Percentiles rank a stretch among this genome's conserved stretches.
Evolutionary conservation across 2,329 filamentous ascomycete species (phyloP).

Genomic region (Colletotrichum lupini): DNA sequence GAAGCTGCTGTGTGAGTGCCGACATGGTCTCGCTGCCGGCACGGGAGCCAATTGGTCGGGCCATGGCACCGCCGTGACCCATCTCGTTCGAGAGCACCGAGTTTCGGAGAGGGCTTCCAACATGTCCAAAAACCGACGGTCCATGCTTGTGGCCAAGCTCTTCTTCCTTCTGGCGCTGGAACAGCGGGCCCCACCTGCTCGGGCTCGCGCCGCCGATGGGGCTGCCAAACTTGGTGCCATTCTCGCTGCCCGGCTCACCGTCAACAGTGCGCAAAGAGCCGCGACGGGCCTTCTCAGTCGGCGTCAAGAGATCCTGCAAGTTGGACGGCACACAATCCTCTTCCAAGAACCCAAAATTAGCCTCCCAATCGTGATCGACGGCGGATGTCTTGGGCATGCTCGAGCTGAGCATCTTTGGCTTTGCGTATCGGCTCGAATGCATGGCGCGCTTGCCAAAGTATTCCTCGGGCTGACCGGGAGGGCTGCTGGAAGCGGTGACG

Average conservation of each 20-base stretch:
- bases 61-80: slow-evolving; percentile 49
- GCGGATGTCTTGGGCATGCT: slow-evolving; percentile 73
- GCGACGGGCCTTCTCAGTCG: slow-evolving; percentile 73
- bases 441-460: slow-evolving; percentile 78
- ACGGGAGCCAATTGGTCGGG: slow-evolving; percentile 54
- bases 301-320: slow-evolving; percentile 73
- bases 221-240: slow-evolving; percentile 69
- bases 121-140: slow-evolving; percentile 72
- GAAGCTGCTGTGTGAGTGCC: slow-evolving; percentile 70
- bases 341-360: slow-evolving; percentile 79
- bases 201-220: slow-evolving; percentile 67
- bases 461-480: slow-evolving; percentile 67
- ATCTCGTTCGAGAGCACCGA: slow-evolving; percentile 69
- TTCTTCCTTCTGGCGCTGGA: slow-evolving; percentile 70
- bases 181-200: slow-evolving; percentile 70
- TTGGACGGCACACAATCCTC: slow-evolving; percentile 88
- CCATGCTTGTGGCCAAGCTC: slow-evolving; percentile 54
- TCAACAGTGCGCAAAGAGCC: slow-evolving; percentile 68
- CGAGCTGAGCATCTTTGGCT: slow-evolving; percentile 77
- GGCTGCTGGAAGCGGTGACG: slow-evolving; percentile 51
- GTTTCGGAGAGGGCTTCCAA: slow-evolving; percentile 73
- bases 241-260: slow-evolving; percentile 59
- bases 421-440: slow-evolving; percentile 74
- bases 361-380: slow-evolving; percentile 73
- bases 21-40: slow-evolving; percentile 65